Percentiles rank a stretch among this genome's conserved stretches.
phyloP scores from a whole-genome alignment of 805 yeast species.

The Priceomyces melissophilus region DNA sequence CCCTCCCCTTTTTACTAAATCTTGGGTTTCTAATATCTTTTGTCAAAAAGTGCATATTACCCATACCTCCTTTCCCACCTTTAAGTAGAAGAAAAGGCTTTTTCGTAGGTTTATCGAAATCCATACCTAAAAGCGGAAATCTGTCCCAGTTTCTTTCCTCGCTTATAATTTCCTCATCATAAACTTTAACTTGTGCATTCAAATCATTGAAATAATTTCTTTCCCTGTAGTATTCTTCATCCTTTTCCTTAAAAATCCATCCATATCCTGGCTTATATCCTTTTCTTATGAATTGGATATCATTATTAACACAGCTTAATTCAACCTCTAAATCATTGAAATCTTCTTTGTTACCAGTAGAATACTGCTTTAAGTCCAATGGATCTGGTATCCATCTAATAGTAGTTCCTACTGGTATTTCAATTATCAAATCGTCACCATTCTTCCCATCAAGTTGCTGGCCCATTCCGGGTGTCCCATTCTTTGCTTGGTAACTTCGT shows the following conservation, averaged over 20 bases:
- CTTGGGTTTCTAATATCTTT: conserved; percentile 83
- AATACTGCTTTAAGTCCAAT: conserved; percentile 32
- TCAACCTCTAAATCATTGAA: conserved; percentile 26
- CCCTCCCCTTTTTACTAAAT: conserved; percentile 78
- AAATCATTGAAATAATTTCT: conserved; percentile 66
- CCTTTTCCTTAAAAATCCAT: conserved; percentile 83
- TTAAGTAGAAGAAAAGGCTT: conserved; percentile 66
- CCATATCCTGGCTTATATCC: conserved; percentile 72
- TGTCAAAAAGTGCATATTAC: conserved; percentile 92
- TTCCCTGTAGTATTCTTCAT: conserved; percentile 62
- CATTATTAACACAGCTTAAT: conserved; percentile 22
- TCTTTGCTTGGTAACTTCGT: conserved; percentile 64
- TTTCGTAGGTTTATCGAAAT: conserved; percentile 56
- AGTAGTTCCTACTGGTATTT: conserved; percentile 90
- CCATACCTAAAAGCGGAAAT: conserved; percentile 82
- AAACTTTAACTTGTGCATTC: conserved; percentile 58
- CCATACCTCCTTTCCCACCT: conserved; percentile 95
- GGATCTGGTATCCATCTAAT: conserved; percentile 85
- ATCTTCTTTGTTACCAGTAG: conserved; percentile 12
- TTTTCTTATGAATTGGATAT: conserved; percentile 57
- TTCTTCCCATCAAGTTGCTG: conserved; percentile 82
- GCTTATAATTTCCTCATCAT: conserved; percentile 55
- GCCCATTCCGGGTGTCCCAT: conserved; percentile 69
- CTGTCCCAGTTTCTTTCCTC: conserved; percentile 62
- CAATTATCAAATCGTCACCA: conserved; percentile 75